Evolutionary conservation across 495 filamentous ascomycete species (phyloP).

Genomic region (Hamigera avellanea): DNA sequence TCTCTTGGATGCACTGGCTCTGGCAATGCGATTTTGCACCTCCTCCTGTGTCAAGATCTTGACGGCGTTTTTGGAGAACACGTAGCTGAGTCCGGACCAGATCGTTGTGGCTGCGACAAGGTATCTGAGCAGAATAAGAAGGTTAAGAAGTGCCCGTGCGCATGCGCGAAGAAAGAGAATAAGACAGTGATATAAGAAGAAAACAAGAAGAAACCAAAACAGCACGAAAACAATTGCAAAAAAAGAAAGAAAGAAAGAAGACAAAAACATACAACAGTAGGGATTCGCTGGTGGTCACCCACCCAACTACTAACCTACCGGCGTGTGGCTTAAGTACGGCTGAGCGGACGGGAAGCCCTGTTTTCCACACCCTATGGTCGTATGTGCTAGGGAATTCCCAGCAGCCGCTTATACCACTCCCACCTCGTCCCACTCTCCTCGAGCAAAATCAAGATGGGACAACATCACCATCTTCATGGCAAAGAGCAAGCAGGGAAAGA

Average conservation of each 20-base stretch:
- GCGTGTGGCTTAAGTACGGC: slow-evolving; percentile 30
- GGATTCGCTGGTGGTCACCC: slow-evolving; percentile 28
- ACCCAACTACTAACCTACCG: slow-evolving; percentile 28
- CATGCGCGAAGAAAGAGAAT: neutral
- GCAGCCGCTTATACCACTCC: slow-evolving; percentile 5
- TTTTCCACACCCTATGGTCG: slow-evolving; percentile 30
- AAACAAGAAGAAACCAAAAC: neutral
- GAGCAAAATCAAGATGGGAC: too few relatives aligned
- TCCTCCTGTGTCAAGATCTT: slow-evolving; percentile 55
- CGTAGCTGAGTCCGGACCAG: slow-evolving; percentile 75
- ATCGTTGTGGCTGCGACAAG: slow-evolving; percentile 71
- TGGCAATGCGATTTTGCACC: slow-evolving; percentile 26
- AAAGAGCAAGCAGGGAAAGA: neutral
- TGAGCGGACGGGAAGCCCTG: slow-evolving; percentile 31
- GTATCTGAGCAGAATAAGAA: slow-evolving; percentile 23
- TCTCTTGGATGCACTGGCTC: slow-evolving; percentile 12
- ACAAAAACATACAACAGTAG: slow-evolving; percentile 26
- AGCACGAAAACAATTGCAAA: slow-evolving; percentile 3
- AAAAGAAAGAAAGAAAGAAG: slow-evolving; percentile 6
- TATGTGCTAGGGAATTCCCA: slow-evolving; percentile 9
- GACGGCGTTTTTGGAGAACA: slow-evolving; percentile 71
- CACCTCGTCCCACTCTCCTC: too few relatives aligned
- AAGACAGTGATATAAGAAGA: neutral
- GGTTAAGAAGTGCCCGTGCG: too few relatives aligned
- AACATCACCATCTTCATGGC: neutral